These are phyloP conservation scores for Populus trichocarpa DNA, from an alignment of 441 rosid species.

Conservation along the genomic window DNA sequence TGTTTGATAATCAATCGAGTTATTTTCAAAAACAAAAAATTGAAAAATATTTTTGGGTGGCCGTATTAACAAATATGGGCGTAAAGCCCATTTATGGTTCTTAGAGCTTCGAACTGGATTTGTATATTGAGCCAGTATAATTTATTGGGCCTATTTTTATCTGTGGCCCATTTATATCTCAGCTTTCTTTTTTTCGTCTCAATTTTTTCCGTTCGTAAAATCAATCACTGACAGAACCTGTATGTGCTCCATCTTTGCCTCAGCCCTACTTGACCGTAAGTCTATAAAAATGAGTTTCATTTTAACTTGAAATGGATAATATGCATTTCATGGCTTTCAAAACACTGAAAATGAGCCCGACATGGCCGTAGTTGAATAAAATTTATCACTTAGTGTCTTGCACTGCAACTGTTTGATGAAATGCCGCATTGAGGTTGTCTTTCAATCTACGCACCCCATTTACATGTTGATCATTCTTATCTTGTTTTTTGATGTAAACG, in stretches of 20 bases:
- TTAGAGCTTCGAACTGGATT: background rate
- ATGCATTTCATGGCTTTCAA: background rate
- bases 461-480: background rate
- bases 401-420: conserved; percentile 34
- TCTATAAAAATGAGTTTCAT: background rate
- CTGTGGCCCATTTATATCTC: background rate
- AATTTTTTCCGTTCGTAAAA: background rate
- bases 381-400: background rate
- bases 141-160: background rate
- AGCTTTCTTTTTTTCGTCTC: background rate
- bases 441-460: background rate
- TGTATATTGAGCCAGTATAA: background rate
- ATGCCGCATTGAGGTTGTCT: conserved; percentile 17
- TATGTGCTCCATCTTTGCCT: background rate
- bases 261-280: background rate
- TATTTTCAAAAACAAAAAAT: no score
- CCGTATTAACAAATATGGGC: background rate
- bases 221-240: background rate
- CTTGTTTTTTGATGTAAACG: background rate
- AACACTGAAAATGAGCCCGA: background rate
- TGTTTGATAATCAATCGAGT: no score
- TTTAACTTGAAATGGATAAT: background rate
- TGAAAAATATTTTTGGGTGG: background rate
- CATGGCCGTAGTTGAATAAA: background rate
- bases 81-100: no score